Base-by-base conservation (phyloP, 2,329 filamentous ascomycete species). In the Microdochium trichocladiopsis region DNA sequence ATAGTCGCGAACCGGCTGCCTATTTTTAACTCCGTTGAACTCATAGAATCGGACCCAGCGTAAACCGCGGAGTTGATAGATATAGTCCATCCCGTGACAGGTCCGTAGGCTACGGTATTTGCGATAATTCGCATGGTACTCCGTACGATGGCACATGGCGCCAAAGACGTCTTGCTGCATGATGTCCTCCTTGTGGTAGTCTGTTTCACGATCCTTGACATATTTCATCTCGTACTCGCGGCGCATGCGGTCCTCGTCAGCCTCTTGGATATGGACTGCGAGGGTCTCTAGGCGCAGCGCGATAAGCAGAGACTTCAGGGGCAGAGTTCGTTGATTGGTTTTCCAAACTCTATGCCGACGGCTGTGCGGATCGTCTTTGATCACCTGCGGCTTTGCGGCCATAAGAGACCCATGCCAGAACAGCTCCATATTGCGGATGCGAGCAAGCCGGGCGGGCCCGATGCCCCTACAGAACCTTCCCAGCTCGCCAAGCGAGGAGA, bases 401-500 rank as follows among this genome's bases (percentile, higher is more conserved):
- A 51, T 55, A 8, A 53, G 23, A 4, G 48, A 47, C 8, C 56
- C 57, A 4, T 56, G 56, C 61, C 71, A 76, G 1, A 75, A 58
- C 0, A 79, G 43, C 54, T 77, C 73, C 0, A 79, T 53, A 28
- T 75, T 65, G 49, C 72, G 73, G 0, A 79, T 43, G 0, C 75
- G 64, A n/a, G 74, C 67, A 1, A 72, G 53, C 0, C 72, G 68
- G 3, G 63, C 57, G 1, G 25, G 36, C 1, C 69, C 66, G 22
- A 77, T 77, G 0, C 74, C 70, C 1, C 57, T 58, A 51, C 67
- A 69, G 56, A 80, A 80, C 45, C 73, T 69, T 50, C 70, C 71
- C 58, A 75, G 71, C 59, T 80, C 76, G 47, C 77, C 76, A 0
- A 80, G 61, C n/a, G 72, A 76, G n/a, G 73, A 77, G 57, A 80